Conservation (phyloP, 306 rosid genomes). For the Begonia peltatifolia region DNA sequence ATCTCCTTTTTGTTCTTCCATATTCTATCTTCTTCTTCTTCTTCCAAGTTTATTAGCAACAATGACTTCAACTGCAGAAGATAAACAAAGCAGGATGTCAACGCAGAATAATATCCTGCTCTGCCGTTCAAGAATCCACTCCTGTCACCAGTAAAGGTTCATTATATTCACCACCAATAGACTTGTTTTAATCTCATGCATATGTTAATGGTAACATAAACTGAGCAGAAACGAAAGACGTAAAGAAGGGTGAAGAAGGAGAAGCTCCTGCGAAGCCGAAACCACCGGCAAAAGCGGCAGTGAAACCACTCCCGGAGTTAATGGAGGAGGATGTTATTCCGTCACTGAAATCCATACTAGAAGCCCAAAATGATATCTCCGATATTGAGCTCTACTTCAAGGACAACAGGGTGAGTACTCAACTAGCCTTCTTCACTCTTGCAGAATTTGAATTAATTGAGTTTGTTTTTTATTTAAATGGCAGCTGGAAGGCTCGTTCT, state of each 20-base stretch:
- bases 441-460: not conserved
- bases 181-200: too few relatives aligned
- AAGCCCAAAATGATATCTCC: constrained; percentile 54
- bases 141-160: constrained; percentile 22
- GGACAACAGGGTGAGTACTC: constrained; percentile 48
- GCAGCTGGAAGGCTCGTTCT: constrained; percentile 83
- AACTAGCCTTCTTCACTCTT: too few relatives aligned
- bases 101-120: constrained; percentile 41
- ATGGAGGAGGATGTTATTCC: constrained; percentile 95
- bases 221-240: constrained; percentile 38
- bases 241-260: constrained; percentile 10
- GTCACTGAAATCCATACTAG: constrained; percentile 50
- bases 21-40: not conserved
- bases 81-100: not conserved
- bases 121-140: constrained; percentile 82
- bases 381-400: constrained; percentile 49
- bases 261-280: constrained; percentile 48
- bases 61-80: not conserved
- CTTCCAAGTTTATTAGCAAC: not conserved
- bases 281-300: constrained; percentile 58
- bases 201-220: constrained; percentile 9
- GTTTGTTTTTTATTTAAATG: not conserved
- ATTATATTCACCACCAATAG: not conserved
- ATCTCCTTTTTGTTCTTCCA: not conserved
- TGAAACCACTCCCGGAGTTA: constrained; percentile 64